A percentile compares a stretch with the other conserved stretches of the same genome.
Conservation (phyloP, 176 grass and related monocot species). For the Saccharum spontaneum region DNA sequence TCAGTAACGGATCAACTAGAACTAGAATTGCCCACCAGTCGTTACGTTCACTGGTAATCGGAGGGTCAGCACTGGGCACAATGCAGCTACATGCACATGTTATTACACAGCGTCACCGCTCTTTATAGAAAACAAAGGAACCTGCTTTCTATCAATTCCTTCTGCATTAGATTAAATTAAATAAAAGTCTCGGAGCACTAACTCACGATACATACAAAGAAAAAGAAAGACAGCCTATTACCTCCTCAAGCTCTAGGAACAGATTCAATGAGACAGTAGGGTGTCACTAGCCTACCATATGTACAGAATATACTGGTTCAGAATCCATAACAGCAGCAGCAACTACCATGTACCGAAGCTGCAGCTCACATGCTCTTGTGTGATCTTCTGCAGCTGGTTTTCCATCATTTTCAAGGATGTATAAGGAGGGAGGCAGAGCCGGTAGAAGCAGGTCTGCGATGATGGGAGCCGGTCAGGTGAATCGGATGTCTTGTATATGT, state of each 20-base stretch:
- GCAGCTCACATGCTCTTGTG: conserved; percentile 87
- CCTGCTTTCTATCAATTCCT: conserved; percentile 35
- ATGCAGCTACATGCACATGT: background rate
- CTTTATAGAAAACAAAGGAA: conserved; percentile 4
- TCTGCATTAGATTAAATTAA: conserved; percentile 36
- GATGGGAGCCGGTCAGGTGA: conserved; percentile 77
- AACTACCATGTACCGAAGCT: conserved; percentile 84
- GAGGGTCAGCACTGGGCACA: background rate
- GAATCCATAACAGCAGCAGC: conserved; percentile 4
- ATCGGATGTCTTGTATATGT: conserved; percentile 74
- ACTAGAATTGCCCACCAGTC: background rate
- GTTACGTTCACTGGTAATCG: background rate
- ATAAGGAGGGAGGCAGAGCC: conserved; percentile 85
- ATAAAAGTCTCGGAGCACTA: conserved; percentile 2
- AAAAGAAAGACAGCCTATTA: conserved; percentile 28
- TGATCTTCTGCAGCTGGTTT: conserved; percentile 67
- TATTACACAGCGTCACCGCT: conserved; percentile 1
- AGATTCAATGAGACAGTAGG: conserved; percentile 29
- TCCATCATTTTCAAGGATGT: conserved; percentile 51
- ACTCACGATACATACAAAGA: conserved; percentile 28
- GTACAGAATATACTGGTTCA: conserved; percentile 48
- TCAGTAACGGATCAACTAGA: background rate
- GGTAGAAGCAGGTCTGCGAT: conserved; percentile 96
- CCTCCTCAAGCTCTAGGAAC: conserved; percentile 30
- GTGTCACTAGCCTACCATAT: conserved; percentile 38